Conservation (phyloP, 2,329 filamentous ascomycete genomes). For the Magnaporthiopsis poae region DNA sequence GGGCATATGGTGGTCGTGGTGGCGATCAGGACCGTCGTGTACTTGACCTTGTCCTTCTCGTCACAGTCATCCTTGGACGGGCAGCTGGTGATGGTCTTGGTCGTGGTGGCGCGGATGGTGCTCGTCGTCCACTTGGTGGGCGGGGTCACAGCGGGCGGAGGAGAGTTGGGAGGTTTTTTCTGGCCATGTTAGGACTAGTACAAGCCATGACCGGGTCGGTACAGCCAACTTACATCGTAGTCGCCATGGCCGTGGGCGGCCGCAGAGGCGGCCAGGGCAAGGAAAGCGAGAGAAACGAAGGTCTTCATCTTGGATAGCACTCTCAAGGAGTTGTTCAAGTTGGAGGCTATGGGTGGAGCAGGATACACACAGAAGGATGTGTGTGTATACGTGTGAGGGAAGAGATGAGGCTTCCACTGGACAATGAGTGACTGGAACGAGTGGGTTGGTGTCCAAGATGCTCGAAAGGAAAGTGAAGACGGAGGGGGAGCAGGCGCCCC, state of each 20-base stretch:
- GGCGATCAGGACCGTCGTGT: constrained; percentile 28
- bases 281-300: constrained; percentile 12
- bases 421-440: constrained; percentile 17
- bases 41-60: constrained; percentile 23
- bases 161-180: background rate
- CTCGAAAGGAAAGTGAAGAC: background rate
- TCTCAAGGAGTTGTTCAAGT: too few relatives aligned
- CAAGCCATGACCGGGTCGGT: background rate
- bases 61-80: constrained; percentile 28
- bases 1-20: constrained; percentile 36
- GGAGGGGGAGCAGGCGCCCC: background rate
- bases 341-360: too few relatives aligned
- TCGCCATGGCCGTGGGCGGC: constrained; percentile 11
- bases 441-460: constrained; percentile 13
- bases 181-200: background rate
- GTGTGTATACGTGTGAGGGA: background rate
- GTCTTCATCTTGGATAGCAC: constrained; percentile 18
- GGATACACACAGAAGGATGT: background rate
- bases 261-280: constrained; percentile 15
- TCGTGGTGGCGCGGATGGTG: constrained; percentile 30
- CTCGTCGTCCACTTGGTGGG: constrained; percentile 30
- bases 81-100: constrained; percentile 31
- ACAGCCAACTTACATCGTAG: constrained; percentile 6
- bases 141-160: background rate
- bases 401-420: background rate